Evolutionary conservation across 2,329 filamentous ascomycete species (phyloP), one percentile per base, ranked within the genome.

Genomic region (Talaromyces sp.): DNA sequence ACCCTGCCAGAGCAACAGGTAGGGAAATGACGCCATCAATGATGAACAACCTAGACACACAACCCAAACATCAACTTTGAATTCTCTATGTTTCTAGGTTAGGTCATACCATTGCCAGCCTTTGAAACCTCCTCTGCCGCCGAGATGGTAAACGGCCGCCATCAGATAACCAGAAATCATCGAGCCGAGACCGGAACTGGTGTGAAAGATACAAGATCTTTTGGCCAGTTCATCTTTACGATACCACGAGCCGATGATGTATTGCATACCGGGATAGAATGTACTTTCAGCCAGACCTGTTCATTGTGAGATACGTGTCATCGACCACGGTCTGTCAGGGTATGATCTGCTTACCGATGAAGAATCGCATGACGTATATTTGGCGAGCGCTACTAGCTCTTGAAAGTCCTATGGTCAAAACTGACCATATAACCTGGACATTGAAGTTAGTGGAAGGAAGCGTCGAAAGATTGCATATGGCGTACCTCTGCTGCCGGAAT

Each of bases 21-120:
- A 83, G 67, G 1, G 78, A 79, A 33, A 84, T 83, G 3, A 81
- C 68, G 0, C 80, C 81, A 61, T 83, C 79, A 45, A 83, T 71
- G 40, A 83, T 75, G 63, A 82, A 81, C 0, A 81, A 68, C 77
- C 77, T 72, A 35, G 28, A 19, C 8, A 48, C n/a, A n/a, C 28
- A 31, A 9, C 10, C 17, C 15, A 50, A 31, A 39, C 19, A 11
- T 48, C 25, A 39, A 11, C 15, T 11, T 46, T 13, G 15, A 3
- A 4, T 17, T 9, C 8, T 2, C 33, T 46, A 46, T 19, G 36
- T 37, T 19, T 15, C 48, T 46, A 15, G 53, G 11, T 15, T 37
- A 1, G 13, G 7, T 10, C 39, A 52, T 64, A 70, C 72, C 72
- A 84, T 64, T 82, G 79, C 81, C 81, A 84, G 0, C 81, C 81